phyloP scores from a whole-genome alignment of 805 yeast genomes.

The Spathaspora girioi region DNA sequence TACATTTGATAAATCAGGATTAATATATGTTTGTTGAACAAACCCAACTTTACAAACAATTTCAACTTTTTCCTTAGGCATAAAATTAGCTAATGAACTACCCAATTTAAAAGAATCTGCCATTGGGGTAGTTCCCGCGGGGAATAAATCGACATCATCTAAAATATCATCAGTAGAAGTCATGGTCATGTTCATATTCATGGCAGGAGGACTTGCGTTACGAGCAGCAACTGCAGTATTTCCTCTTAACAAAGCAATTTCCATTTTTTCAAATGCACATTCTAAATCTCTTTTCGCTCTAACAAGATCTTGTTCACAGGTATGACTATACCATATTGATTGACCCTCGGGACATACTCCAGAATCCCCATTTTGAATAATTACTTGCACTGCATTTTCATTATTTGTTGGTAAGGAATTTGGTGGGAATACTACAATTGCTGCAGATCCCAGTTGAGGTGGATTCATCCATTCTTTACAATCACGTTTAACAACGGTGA shows the following conservation, averaged over 20 bases:
- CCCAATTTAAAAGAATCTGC: slow-evolving; percentile 83
- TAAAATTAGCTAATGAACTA: slow-evolving; percentile 70
- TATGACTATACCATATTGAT: slow-evolving; percentile 85
- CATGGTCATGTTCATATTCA: neutral
- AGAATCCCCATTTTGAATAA: slow-evolving; percentile 82
- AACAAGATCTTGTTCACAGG: slow-evolving; percentile 61
- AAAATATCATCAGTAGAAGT: slow-evolving; percentile 28
- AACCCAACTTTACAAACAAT: slow-evolving; percentile 40
- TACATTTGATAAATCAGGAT: slow-evolving; percentile 37
- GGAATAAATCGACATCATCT: slow-evolving; percentile 47
- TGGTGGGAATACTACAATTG: slow-evolving; percentile 92
- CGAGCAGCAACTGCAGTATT: slow-evolving; percentile 30
- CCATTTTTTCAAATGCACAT: slow-evolving; percentile 76
- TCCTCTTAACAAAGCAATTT: slow-evolving; percentile 76
- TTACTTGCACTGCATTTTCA: slow-evolving; percentile 73
- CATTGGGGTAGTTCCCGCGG: slow-evolving; percentile 28
- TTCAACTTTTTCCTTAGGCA: slow-evolving; percentile 66
- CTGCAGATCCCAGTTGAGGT: slow-evolving; percentile 74
- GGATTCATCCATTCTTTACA: slow-evolving; percentile 81
- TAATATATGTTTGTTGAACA: slow-evolving; percentile 33
- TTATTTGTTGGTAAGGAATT: slow-evolving; percentile 66
- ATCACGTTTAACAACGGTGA: slow-evolving; percentile 78
- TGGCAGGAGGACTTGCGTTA: neutral
- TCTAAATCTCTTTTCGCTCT: slow-evolving; percentile 76
- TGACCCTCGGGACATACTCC: slow-evolving; percentile 88